phyloP scores from a whole-genome alignment of 192 early-diverging fungal genomes.

The Kickxella alabastrina region DNA sequence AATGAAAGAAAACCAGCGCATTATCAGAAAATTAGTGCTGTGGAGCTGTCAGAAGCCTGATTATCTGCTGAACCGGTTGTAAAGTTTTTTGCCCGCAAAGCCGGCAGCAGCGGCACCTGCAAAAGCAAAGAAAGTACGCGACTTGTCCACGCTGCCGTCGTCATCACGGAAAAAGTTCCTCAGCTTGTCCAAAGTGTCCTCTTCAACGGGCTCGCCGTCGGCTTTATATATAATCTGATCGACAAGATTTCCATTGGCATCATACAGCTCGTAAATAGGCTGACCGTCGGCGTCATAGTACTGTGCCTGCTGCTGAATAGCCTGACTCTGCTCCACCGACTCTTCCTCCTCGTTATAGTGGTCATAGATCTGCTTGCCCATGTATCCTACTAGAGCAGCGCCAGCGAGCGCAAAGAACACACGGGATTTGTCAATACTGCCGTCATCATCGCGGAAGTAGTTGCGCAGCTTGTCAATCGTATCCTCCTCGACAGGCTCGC shows the following conservation, averaged over 20 bases:
- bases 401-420: constrained; percentile 1
- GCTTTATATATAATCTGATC: background rate
- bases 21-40: no score
- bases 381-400: constrained; percentile 1
- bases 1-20: no score
- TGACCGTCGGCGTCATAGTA: background rate
- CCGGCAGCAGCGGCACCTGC: constrained; percentile 10
- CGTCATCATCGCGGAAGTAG: background rate
- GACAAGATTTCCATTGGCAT: background rate
- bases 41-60: constrained; percentile 3
- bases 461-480: no score
- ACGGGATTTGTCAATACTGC: constrained; percentile 11
- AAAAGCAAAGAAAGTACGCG: constrained; percentile 16
- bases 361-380: constrained; percentile 4
- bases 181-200: background rate
- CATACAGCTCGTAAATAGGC: background rate
- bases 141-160: constrained; percentile 30
- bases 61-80: constrained; percentile 11
- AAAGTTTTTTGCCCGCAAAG: constrained; percentile 20
- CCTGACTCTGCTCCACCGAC: background rate
- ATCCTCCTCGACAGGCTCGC: no score
- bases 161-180: constrained; percentile 22
- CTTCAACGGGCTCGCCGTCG: background rate
- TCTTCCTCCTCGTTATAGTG: constrained; percentile 1
- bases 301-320: background rate